phyloP scores from a whole-genome alignment of 345 rosid species.

The Raphanus raphanistrum region DNA sequence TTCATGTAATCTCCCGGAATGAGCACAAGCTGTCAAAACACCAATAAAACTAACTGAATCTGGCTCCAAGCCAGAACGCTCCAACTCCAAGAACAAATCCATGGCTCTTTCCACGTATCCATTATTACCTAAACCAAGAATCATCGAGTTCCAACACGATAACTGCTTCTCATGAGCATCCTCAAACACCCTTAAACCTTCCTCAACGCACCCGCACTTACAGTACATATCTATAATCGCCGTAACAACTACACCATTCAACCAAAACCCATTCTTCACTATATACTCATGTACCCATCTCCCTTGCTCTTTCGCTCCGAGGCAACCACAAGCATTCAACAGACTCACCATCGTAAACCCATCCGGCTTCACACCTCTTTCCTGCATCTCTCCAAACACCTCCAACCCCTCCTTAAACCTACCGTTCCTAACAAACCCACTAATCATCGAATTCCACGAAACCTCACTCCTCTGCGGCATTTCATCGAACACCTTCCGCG shows the following conservation, averaged over 20 bases:
- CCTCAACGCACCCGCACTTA: conserved; percentile 59
- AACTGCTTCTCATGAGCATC: conserved; percentile 41
- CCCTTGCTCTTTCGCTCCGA: conserved; percentile 72
- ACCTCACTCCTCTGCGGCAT: conserved; percentile 48
- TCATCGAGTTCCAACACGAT: conserved; percentile 85
- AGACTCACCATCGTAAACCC: conserved; percentile 78
- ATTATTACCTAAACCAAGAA: conserved; percentile 71
- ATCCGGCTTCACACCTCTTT: conserved; percentile 43
- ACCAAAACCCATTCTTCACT: conserved; percentile 41
- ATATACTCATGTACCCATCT: conserved; percentile 70
- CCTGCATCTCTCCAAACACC: conserved; percentile 59
- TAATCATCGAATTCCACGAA: conserved; percentile 76
- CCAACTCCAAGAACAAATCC: conserved; percentile 51
- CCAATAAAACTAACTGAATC: conserved; percentile 62
- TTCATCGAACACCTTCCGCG: conserved; percentile 56
- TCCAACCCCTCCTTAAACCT: conserved; percentile 55
- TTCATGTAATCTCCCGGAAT: conserved; percentile 52
- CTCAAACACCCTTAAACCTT: conserved; percentile 52
- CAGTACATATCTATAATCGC: conserved; percentile 80
- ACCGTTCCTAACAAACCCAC: conserved; percentile 69
- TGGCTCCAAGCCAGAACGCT: conserved; percentile 51
- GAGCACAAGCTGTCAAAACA: conserved; percentile 76
- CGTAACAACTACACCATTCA: conserved; percentile 58
- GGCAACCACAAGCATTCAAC: conserved; percentile 61
- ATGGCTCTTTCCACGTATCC: conserved; percentile 58